Conservation (phyloP, 768 basidiomycete genomes). For the Chalciporus sphaerocephalus region DNA sequence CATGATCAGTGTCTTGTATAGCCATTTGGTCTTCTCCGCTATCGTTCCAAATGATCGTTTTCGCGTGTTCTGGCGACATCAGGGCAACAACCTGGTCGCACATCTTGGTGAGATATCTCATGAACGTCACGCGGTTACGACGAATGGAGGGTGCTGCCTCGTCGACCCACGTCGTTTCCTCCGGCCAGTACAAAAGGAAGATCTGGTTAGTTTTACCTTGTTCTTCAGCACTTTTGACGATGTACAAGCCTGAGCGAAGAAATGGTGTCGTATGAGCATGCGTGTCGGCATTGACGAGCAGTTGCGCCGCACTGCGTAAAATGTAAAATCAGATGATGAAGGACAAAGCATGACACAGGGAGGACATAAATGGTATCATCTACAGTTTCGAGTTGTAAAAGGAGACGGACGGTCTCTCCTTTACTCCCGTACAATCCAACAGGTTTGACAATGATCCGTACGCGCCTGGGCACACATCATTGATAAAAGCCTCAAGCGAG, state of each 20-base stretch:
- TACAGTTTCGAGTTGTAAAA: slow-evolving; percentile 35
- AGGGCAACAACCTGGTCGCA: slow-evolving; percentile 52
- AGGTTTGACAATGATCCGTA: slow-evolving; percentile 51
- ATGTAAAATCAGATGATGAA: not conserved
- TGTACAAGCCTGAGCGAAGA: slow-evolving; percentile 48
- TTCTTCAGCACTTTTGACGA: slow-evolving; percentile 23
- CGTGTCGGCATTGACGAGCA: not conserved
- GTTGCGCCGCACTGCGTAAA: slow-evolving; percentile 2
- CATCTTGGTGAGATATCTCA: slow-evolving; percentile 63
- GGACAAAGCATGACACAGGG: too few species aligned
- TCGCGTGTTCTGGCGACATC: slow-evolving; percentile 45
- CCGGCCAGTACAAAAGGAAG: slow-evolving; percentile 60
- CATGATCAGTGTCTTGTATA: slow-evolving; percentile 33
- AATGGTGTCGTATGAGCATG: slow-evolving; percentile 13
- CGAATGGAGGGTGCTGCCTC: slow-evolving; percentile 39
- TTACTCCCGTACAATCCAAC: slow-evolving; percentile 57
- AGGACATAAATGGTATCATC: slow-evolving; percentile 35
- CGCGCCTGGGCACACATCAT: slow-evolving; percentile 45
- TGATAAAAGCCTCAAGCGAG: slow-evolving; percentile 46
- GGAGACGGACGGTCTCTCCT: slow-evolving; percentile 44
- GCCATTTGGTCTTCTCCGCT: slow-evolving; percentile 20
- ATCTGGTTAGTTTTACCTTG: slow-evolving; percentile 22
- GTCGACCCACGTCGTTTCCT: slow-evolving; percentile 56
- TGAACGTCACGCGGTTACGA: slow-evolving; percentile 56
- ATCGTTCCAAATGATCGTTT: slow-evolving; percentile 42